A percentile compares a stretch with the other conserved stretches of the same genome.
Evolutionary conservation across 2,329 filamentous ascomycete species (phyloP).

Genomic region (Sclerotinia spermophila): DNA sequence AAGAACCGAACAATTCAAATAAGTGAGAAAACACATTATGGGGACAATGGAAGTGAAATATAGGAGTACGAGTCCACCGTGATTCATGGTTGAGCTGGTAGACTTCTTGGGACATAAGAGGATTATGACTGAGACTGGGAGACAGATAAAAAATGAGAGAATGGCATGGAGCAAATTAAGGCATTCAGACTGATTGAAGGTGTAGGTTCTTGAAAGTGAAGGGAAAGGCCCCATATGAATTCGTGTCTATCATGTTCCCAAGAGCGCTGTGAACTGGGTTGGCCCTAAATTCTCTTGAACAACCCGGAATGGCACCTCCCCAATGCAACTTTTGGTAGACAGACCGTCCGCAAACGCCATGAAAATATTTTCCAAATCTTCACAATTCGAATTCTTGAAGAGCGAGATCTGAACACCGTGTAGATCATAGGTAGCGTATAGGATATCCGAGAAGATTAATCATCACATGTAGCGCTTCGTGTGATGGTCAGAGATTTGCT

Average conservation of each 20-base stretch:
- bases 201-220: background rate
- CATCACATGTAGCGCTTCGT: conserved; percentile 11
- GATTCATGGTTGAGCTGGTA: background rate
- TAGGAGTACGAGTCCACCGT: background rate
- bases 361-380: background rate
- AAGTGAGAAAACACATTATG: no score
- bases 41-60: background rate
- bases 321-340: background rate
- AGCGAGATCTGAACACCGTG: background rate
- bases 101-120: background rate
- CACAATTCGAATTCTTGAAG: background rate
- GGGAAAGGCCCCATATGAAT: background rate
- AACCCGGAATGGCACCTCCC: background rate
- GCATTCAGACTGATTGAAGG: background rate
- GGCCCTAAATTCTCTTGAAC: background rate
- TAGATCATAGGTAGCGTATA: background rate
- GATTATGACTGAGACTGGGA: background rate
- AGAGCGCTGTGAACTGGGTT: background rate
- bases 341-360: background rate
- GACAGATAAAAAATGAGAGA: background rate
- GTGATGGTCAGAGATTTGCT: conserved; percentile 20
- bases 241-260: background rate
- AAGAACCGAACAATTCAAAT: background rate
- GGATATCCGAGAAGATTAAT: conserved; percentile 4
- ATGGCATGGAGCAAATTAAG: background rate